These are phyloP conservation scores for Stylosanthes scabra DNA, from an alignment of 331 rosid genomes.

Conservation along the genomic window DNA sequence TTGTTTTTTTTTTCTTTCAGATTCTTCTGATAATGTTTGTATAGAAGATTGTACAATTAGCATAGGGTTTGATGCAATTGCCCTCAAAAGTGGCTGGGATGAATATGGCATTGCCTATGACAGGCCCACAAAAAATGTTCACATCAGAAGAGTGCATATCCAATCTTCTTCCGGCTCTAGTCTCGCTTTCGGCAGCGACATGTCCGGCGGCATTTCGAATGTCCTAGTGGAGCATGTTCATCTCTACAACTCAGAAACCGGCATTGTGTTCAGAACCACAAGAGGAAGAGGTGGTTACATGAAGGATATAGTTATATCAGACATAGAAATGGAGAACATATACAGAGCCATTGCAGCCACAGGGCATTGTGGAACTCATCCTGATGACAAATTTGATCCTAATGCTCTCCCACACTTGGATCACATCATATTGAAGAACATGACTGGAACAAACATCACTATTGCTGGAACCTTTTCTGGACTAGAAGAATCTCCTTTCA, in stretches of 20 bases:
- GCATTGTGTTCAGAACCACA: conserved; percentile 76
- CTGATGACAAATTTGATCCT: conserved; percentile 88
- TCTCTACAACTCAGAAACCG: conserved; percentile 73
- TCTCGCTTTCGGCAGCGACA: conserved; percentile 92
- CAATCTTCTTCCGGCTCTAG: conserved; percentile 76
- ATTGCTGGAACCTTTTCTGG: conserved; percentile 83
- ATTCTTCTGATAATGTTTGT: conserved; percentile 87
- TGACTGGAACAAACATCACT: conserved; percentile 72
- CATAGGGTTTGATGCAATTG: conserved; percentile 88
- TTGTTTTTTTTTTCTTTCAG: conserved; percentile 50
- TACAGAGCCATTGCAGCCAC: conserved; percentile 67
- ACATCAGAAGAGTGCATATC: conserved; percentile 74
- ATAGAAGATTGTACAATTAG: conserved; percentile 77
- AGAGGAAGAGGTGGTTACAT: conserved; percentile 94
- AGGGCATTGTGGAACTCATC: conserved; percentile 81
- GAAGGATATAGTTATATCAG: conserved; percentile 59
- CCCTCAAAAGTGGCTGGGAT: conserved; percentile 97
- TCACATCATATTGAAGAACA: conserved; percentile 65
- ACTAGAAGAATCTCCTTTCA: conserved; percentile 88
- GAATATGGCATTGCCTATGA: conserved; percentile 92
- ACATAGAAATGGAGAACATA: conserved; percentile 62
- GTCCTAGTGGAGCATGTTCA: conserved; percentile 74
- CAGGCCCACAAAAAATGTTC: conserved; percentile 79
- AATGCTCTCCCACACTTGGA: conserved; percentile 77
- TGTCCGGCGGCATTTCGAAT: conserved; percentile 95